Percentiles rank a stretch among this genome's conserved stretches.
phyloP scores from a whole-genome alignment of 192 early-diverging fungal species.

The Linnemannia exigua region DNA sequence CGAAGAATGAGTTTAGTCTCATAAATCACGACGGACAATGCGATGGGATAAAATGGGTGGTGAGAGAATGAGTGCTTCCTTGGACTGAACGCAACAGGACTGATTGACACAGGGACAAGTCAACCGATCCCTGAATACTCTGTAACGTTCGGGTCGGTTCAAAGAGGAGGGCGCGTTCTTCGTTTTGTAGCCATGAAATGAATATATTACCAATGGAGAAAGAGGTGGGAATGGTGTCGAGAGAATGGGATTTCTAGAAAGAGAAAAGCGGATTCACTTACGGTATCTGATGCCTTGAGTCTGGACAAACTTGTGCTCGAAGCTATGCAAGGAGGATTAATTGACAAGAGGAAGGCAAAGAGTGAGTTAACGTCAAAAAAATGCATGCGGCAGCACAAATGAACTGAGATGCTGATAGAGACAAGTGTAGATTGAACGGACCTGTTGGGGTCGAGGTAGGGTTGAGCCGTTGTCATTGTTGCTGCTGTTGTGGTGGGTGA shows the following conservation, averaged over 20 bases:
- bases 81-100: not conserved
- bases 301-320: constrained; percentile 41
- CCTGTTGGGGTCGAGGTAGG: not conserved
- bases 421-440: not conserved
- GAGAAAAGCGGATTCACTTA: not conserved
- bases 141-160: not conserved
- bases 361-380: too few relatives aligned
- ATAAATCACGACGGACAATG: not conserved
- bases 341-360: too few relatives aligned
- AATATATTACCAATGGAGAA: not conserved
- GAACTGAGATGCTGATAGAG: too few relatives aligned
- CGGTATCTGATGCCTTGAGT: constrained; percentile 26
- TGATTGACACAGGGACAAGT: not conserved
- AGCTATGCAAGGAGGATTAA: constrained; percentile 1
- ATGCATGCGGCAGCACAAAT: too few relatives aligned
- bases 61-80: not conserved
- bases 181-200: not conserved
- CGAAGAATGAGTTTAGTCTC: not conserved
- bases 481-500: not conserved
- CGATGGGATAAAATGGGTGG: not conserved
- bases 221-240: too few relatives aligned
- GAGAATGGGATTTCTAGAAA: not conserved
- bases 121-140: not conserved
- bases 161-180: not conserved
- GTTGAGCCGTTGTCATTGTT: not conserved